phyloP scores from a whole-genome alignment of 495 filamentous ascomycete species.

The Glonium stellatum region DNA sequence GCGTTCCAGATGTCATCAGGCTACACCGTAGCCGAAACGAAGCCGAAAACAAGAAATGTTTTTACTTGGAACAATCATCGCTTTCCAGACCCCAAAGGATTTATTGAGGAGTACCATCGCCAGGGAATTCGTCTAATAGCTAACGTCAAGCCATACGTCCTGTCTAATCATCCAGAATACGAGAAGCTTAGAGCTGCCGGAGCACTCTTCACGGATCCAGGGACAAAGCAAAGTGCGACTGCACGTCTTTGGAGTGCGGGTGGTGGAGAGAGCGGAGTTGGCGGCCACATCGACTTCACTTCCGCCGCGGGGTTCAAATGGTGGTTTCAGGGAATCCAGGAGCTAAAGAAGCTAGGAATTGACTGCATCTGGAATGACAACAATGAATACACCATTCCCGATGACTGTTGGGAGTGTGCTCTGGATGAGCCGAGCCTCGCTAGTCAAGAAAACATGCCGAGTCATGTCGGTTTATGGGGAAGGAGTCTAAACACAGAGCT shows the following conservation, averaged over 20 bases:
- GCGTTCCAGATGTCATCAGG: constrained; percentile 66
- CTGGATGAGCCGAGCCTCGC: constrained; percentile 35
- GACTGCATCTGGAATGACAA: constrained; percentile 74
- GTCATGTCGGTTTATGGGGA: constrained; percentile 55
- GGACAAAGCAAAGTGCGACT: constrained; percentile 46
- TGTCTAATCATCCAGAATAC: constrained; percentile 59
- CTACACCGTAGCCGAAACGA: constrained; percentile 58
- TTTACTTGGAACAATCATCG: constrained; percentile 64
- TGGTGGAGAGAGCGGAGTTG: constrained; percentile 59
- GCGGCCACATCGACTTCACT: constrained; percentile 64
- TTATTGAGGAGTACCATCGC: constrained; percentile 52
- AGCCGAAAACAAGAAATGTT: constrained; percentile 61
- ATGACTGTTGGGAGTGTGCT: constrained; percentile 55
- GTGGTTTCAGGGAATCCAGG: constrained; percentile 60
- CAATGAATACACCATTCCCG: constrained; percentile 62
- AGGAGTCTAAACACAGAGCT: constrained; percentile 58
- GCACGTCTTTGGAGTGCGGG: constrained; percentile 62
- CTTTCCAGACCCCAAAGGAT: constrained; percentile 58
- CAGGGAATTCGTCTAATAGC: constrained; percentile 57
- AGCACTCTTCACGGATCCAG: constrained; percentile 55
- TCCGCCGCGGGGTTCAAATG: constrained; percentile 56
- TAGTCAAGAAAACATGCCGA: constrained; percentile 10
- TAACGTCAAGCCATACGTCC: constrained; percentile 67
- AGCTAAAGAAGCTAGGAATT: constrained; percentile 53
- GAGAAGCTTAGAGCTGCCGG: constrained; percentile 45